A percentile compares a stretch with the other conserved stretches of the same genome.
Conservation (phyloP, 768 basidiomycete species). For the Tricholoma flavovirens region DNA sequence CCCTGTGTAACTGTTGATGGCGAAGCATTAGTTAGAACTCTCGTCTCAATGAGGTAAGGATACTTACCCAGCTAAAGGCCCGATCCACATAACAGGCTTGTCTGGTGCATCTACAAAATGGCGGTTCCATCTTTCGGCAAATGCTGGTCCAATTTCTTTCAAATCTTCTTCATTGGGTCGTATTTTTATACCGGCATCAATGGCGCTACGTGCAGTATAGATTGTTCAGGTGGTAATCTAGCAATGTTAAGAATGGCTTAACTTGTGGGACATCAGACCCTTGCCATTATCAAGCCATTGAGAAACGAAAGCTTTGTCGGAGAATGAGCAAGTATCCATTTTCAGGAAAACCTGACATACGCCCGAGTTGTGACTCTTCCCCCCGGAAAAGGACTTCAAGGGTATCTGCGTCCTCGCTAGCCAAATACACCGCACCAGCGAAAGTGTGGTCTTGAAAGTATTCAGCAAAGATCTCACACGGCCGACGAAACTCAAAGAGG, state of each 20-base stretch:
- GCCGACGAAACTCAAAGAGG: background rate
- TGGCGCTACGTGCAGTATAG: conserved; percentile 32
- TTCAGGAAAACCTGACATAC: conserved; percentile 24
- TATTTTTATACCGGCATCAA: conserved; percentile 53
- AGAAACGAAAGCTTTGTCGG: conserved; percentile 8
- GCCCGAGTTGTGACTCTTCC: conserved; percentile 30
- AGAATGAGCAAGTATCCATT: background rate
- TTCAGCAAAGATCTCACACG: background rate
- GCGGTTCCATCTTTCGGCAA: conserved; percentile 42
- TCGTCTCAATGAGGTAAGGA: too few relatives aligned
- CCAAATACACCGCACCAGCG: conserved; percentile 34
- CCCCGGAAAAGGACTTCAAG: conserved; percentile 43
- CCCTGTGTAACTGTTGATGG: too few relatives aligned
- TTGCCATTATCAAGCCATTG: conserved; percentile 13
- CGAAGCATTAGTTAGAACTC: too few relatives aligned
- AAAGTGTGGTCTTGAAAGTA: conserved; percentile 34
- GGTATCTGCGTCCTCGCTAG: conserved; percentile 41
- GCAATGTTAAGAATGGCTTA: background rate
- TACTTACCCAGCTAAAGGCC: conserved; percentile 37
- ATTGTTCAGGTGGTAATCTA: background rate
- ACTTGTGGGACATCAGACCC: conserved; percentile 50
- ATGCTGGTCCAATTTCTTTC: conserved; percentile 43
- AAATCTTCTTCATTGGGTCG: conserved; percentile 48
- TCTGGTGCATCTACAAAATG: conserved; percentile 49
- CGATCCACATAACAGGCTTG: conserved; percentile 47